Base-by-base conservation (phyloP, 805 yeast genomes). In the Candida taoyuanica region DNA sequence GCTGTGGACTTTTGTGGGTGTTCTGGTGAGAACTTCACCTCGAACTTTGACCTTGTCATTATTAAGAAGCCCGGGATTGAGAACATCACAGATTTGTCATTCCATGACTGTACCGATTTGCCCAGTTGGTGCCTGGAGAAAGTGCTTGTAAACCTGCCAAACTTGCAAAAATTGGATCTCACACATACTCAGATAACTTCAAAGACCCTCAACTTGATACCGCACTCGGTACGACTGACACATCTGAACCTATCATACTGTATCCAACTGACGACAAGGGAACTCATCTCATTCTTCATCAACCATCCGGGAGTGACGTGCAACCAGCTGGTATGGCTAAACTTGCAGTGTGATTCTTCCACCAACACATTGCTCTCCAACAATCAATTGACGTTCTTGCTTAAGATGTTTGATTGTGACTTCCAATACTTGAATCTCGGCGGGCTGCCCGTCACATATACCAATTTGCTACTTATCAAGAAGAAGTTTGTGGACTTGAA, bases 1-100 rank as follows among this genome's bases (percentile, higher is more conserved):
- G 76, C 85, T 1, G 62, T 88, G 11, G 97, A 88, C 60, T 86
- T 88, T 46, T 88, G 96, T 60, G 97, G 96, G 7, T 85, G 94
- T 27, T 76, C 86, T 5, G 82, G 85, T 31, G 67, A 65, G 26
- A 63, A 55, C 21, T 85, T 87, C 55, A 76, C 78, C 11, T 50
- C 65, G 12, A 80, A 84, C 17, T 81, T 86, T 50, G 64, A 69
- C 14, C 52, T 63, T 15, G 58, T 75, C 17, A 50, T 40, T 30
- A 46, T 49, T 12, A 41, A 44, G 37, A 43, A 31, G 24, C 53
- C 56, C 12, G 46, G 46, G 3, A 43, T 50, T n/a, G 31, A 15
- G 6, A 48, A 45, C 36, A 49, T 55, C 23, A 46, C 49, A 5
- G 48, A 54, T 26, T 67, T 89, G 9, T 85, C 95, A 0, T 75